These are phyloP conservation scores for Eimeria acervulina DNA, from an alignment of 169 alveolate genomes.

Conservation along the genomic window DNA sequence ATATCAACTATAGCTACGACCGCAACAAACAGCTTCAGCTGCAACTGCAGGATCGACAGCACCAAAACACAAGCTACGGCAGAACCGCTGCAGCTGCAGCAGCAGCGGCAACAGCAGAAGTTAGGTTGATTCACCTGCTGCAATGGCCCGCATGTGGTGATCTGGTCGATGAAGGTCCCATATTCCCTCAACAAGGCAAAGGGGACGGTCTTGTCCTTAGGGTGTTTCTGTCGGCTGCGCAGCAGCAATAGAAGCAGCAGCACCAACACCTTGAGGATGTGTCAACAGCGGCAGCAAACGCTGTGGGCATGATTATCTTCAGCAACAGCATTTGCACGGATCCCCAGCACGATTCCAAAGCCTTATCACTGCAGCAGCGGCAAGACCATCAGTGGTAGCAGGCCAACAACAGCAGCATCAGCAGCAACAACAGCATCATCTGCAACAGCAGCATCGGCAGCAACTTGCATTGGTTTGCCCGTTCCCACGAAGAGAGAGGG, in stretches of 20 bases:
- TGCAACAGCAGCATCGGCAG: constrained; percentile 28
- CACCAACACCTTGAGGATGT: background rate
- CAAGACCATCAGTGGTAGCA: background rate
- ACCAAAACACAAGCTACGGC: background rate
- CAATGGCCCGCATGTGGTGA: constrained; percentile 37
- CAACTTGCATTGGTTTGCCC: constrained; percentile 24
- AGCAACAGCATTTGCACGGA: background rate
- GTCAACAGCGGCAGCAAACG: constrained; percentile 3
- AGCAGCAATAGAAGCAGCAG: constrained; percentile 20
- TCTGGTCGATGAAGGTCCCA: constrained; percentile 44
- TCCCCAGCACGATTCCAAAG: background rate
- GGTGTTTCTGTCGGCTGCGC: constrained; percentile 58
- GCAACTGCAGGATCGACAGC: background rate
- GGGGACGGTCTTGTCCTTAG: constrained; percentile 37
- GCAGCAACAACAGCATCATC: background rate
- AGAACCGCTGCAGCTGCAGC: background rate
- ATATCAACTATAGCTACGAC: background rate
- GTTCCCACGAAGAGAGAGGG: constrained; percentile 12
- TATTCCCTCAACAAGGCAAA: background rate
- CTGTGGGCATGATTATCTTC: background rate
- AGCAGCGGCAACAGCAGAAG: background rate
- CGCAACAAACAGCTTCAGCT: background rate
- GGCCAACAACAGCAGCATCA: background rate
- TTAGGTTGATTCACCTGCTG: background rate
- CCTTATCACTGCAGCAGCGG: background rate